These are phyloP conservation scores for Aspergillus aculeatus DNA, from an alignment of 2,329 filamentous ascomycete species.

Conservation along the genomic window DNA sequence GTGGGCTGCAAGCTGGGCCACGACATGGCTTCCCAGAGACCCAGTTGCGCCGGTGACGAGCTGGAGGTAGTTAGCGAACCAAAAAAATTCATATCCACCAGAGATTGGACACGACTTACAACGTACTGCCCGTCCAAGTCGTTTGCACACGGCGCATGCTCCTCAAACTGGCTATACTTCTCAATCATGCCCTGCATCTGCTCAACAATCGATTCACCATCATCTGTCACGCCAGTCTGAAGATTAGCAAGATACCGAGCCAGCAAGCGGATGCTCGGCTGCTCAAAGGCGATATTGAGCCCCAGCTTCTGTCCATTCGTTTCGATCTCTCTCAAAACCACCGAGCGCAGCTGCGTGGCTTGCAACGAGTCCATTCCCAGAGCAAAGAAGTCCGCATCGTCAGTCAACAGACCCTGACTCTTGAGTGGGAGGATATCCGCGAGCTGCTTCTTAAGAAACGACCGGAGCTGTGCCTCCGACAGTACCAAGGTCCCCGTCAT, in stretches of 20 bases:
- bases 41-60: slow-evolving; percentile 66
- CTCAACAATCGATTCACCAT: slow-evolving; percentile 37
- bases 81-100: background rate
- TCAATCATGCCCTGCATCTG: slow-evolving; percentile 51
- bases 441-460: slow-evolving; percentile 36
- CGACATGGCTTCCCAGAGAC: slow-evolving; percentile 61
- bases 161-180: slow-evolving; percentile 41
- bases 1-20: slow-evolving; percentile 44
- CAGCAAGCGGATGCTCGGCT: slow-evolving; percentile 50
- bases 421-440: slow-evolving; percentile 24
- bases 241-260: slow-evolving; percentile 47
- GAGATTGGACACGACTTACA: slow-evolving; percentile 11
- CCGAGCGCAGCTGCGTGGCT: slow-evolving; percentile 54
- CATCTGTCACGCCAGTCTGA: slow-evolving; percentile 32
- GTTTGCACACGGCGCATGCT: slow-evolving; percentile 24
- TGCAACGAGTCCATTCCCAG: slow-evolving; percentile 60
- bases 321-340: slow-evolving; percentile 52
- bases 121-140: slow-evolving; percentile 25
- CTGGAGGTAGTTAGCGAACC: background rate
- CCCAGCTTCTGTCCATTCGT: slow-evolving; percentile 50
- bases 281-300: slow-evolving; percentile 61
- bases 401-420: slow-evolving; percentile 19
- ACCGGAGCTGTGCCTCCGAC: slow-evolving; percentile 30
- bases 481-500: slow-evolving; percentile 24
- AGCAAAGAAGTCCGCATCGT: slow-evolving; percentile 58